Base-by-base conservation (phyloP, 192 early-diverging fungal genomes). In the Rhizoclosmatium globosum region DNA sequence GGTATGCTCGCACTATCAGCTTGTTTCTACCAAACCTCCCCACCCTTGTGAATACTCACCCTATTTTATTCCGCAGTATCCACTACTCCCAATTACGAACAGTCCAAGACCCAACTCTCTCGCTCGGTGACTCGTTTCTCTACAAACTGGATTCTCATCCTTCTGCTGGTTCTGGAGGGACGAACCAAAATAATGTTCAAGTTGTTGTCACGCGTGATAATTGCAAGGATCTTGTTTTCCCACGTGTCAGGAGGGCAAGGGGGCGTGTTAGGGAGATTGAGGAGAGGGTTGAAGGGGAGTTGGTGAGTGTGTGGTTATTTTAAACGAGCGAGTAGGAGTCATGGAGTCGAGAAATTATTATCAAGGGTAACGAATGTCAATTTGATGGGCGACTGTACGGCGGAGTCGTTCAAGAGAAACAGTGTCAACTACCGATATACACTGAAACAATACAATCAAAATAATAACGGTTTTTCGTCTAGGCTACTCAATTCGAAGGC, bases 401-500 rank as follows among this genome's bases (percentile, higher is more conserved):
- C 15, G 62, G 6, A 60, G n/a, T 38, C 61, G 7, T 45, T 15
- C 23, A 19, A 0, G 0, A 1, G 38, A n/a, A 69, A 6, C 38
- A 21, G 15, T 15, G 15, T 21, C 41, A 1, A 1, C n/a, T 38
- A 0, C 15, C 38, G 11, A 15, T 15, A 31, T 65, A 1, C 15
- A 2, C 38, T 65, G n/a, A 64, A 64, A 53, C 6, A 64, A 41
- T 11, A 2, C 7, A 2, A 64, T 11, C 15, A 64, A 38, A 41
- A 45, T 19, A 43, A 46, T 1, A 43, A 43, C n/a, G 4, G 7
- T 13, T n/a, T 21, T 4, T 19, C 43, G 7, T 46, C 43, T 17
- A 78, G 68, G 19, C 9, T n/a, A 60, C 67, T 2, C 62, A 44
- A 39, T 77, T 78, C 56, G 67, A 70, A 47, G 77, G 77, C 6